Conservation (phyloP, 1,284 basidiomycete species). For the Rhodotorula sp. region DNA sequence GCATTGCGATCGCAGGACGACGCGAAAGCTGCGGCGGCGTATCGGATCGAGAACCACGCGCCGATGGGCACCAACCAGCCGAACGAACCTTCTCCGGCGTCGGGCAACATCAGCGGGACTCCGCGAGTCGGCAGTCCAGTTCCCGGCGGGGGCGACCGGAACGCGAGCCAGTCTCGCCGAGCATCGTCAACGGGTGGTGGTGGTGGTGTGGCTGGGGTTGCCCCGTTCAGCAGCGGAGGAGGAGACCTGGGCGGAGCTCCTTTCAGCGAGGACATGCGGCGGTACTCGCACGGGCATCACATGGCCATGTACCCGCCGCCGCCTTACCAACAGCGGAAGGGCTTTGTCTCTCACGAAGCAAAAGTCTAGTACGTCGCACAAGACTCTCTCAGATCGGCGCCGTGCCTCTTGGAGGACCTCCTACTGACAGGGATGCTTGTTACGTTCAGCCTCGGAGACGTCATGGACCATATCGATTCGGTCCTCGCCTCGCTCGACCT, state of each 20-base stretch:
- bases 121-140: conserved; percentile 1
- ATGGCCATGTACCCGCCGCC: neutral
- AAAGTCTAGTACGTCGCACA: conserved; percentile 17
- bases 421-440: neutral
- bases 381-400: neutral
- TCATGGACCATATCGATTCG: conserved; percentile 33
- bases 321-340: conserved; percentile 3
- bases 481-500: conserved; percentile 22
- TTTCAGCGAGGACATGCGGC: neutral
- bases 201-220: no score
- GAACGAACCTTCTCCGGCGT: neutral
- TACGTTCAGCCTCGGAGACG: conserved; percentile 15
- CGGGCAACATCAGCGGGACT: neutral
- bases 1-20: conserved; percentile 32
- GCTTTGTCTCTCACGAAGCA: conserved; percentile 31
- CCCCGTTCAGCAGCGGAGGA: no score
- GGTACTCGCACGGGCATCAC: neutral
- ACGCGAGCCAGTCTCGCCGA: neutral
- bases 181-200: neutral
- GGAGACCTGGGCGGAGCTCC: neutral
- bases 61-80: neutral
- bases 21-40: conserved; percentile 28
- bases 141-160: neutral
- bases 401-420: neutral
- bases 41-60: conserved; percentile 8